Conservation (phyloP, 495 filamentous ascomycete genomes). For the Sphaerosporella brunnea region DNA sequence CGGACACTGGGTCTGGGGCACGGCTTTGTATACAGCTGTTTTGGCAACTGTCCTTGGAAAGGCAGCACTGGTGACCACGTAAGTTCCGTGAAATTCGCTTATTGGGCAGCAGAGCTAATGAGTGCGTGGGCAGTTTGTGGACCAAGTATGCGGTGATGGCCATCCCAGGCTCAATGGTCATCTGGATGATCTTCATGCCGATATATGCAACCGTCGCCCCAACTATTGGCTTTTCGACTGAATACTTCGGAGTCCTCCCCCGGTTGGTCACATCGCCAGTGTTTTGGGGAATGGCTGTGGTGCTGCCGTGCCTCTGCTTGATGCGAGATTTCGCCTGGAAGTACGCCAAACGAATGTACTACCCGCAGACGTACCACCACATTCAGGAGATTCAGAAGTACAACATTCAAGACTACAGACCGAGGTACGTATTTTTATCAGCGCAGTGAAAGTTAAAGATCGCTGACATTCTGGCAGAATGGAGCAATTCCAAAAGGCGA, state of each 20-base stretch:
- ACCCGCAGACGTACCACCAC: constrained; percentile 89
- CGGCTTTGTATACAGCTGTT: constrained; percentile 73
- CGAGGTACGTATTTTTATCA: constrained; percentile 41
- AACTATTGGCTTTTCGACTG: constrained; percentile 59
- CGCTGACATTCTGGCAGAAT: constrained; percentile 38
- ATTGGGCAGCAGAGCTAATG: not conserved
- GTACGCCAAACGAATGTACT: constrained; percentile 85
- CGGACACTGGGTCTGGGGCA: constrained; percentile 97
- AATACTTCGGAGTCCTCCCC: constrained; percentile 72
- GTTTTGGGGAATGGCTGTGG: constrained; percentile 76
- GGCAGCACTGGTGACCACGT: constrained; percentile 77
- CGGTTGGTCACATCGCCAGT: constrained; percentile 60
- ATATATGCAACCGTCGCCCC: constrained; percentile 84
- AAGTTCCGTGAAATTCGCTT: not conserved
- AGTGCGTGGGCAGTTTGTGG: constrained; percentile 42
- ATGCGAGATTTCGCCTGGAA: constrained; percentile 69
- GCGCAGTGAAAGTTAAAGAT: not conserved
- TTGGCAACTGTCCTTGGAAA: constrained; percentile 88
- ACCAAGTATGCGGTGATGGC: constrained; percentile 95
- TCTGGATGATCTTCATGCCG: constrained; percentile 83
- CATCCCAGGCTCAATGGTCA: constrained; percentile 78
- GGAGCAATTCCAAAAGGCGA: constrained; percentile 99
- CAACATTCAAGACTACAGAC: constrained; percentile 97
- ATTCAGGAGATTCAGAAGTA: constrained; percentile 99
- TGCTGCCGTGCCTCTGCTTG: constrained; percentile 70